Evolutionary conservation across 768 basidiomycete genomes (phyloP).

Genomic region (Coprinopsis sp.): DNA sequence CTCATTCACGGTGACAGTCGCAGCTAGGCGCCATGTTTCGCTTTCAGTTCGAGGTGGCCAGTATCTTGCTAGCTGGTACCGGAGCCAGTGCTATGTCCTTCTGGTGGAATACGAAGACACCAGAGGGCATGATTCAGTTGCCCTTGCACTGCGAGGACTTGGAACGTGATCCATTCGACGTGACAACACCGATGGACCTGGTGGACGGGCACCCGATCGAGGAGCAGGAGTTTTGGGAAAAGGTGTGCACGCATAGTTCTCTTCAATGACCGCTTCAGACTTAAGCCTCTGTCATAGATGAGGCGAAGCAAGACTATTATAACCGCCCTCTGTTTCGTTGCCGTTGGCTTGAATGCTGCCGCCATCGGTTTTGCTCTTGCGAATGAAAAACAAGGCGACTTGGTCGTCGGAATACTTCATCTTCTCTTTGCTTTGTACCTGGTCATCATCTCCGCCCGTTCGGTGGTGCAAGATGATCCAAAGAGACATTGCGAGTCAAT

Average conservation of each 20-base stretch:
- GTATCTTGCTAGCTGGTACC: constrained; percentile 38
- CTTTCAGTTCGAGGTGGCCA: constrained; percentile 54
- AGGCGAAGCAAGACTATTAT: constrained; percentile 53
- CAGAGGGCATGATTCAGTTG: constrained; percentile 41
- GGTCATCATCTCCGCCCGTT: constrained; percentile 44
- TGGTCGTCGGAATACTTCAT: constrained; percentile 41
- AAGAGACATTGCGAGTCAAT: constrained; percentile 45
- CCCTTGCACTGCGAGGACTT: constrained; percentile 17
- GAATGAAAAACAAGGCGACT: constrained; percentile 23
- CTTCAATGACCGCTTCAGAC: not conserved
- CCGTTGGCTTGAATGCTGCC: constrained; percentile 48
- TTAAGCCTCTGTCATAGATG: constrained; percentile 36
- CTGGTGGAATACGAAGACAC: constrained; percentile 33
- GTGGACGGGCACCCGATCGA: constrained; percentile 29
- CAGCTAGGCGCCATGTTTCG: constrained; percentile 55
- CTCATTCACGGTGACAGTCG: no score
- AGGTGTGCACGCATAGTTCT: constrained; percentile 24
- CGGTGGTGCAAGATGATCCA: constrained; percentile 43
- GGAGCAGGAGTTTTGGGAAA: constrained; percentile 26
- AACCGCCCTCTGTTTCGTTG: constrained; percentile 37
- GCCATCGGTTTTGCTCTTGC: constrained; percentile 52
- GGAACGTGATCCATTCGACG: constrained; percentile 35
- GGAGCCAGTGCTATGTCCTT: constrained; percentile 41
- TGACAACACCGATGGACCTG: constrained; percentile 65
- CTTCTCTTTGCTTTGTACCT: constrained; percentile 56